Conservation (phyloP, 106 monocot genomes). For the Narthecium ossifragum region DNA sequence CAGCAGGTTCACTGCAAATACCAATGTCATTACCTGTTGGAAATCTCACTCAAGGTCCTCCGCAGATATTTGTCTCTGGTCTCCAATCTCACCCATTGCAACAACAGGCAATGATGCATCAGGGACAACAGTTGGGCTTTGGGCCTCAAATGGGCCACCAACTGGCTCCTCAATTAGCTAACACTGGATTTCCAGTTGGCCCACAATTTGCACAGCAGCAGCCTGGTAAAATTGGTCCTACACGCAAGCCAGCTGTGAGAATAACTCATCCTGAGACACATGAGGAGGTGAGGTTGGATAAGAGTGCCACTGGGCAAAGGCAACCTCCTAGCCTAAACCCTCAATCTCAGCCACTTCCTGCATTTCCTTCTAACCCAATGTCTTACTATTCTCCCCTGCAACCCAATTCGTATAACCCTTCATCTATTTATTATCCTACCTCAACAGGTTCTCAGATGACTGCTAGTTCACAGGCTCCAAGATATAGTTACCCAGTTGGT, state of each 20-base stretch:
- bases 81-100: constrained; percentile 61
- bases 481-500: constrained; percentile 47
- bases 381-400: constrained; percentile 33
- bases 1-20: constrained; percentile 42
- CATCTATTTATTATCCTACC: constrained; percentile 27
- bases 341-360: constrained; percentile 35
- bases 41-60: constrained; percentile 44
- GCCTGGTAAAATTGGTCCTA: constrained; percentile 25
- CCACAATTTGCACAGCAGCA: constrained; percentile 30
- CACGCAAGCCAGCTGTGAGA: constrained; percentile 54
- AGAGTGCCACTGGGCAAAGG: constrained; percentile 31
- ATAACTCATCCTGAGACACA: constrained; percentile 87
- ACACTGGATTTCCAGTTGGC: constrained; percentile 18
- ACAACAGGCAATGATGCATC: constrained; percentile 62
- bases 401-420: constrained; percentile 28
- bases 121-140: constrained; percentile 54
- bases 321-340: constrained; percentile 16
- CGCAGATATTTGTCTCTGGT: constrained; percentile 45
- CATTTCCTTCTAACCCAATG: constrained; percentile 25
- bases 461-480: constrained; percentile 42
- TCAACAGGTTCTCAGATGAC: constrained; percentile 28
- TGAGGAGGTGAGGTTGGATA: constrained; percentile 75
- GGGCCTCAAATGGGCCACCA: constrained; percentile 55
- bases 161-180: constrained; percentile 44
- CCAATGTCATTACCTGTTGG: constrained; percentile 43